phyloP scores from a whole-genome alignment of 2,329 filamentous ascomycete species.

The Clarireedia homoeocarpa region DNA sequence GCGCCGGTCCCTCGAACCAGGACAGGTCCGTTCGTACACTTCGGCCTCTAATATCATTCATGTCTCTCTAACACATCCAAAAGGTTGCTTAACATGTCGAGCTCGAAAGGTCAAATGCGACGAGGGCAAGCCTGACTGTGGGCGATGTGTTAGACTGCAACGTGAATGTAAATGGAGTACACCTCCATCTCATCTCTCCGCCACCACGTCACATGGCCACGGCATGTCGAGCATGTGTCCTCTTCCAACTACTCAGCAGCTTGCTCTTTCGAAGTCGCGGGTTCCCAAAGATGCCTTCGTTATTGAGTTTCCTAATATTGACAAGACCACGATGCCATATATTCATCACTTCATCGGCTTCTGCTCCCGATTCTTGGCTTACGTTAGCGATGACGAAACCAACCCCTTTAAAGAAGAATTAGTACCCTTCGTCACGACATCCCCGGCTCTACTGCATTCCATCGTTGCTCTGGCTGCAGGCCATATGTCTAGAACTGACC shows the following conservation, averaged over 20 bases:
- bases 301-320: slow-evolving; percentile 25
- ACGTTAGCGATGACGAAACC: slow-evolving; percentile 26
- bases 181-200: slow-evolving; percentile 3
- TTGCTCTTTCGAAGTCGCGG: slow-evolving; percentile 4
- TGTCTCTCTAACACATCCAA: slow-evolving; percentile 1
- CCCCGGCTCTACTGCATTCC: slow-evolving; percentile 25
- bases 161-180: slow-evolving; percentile 24
- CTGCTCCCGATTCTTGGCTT: slow-evolving; percentile 25
- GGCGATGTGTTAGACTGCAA: slow-evolving; percentile 26
- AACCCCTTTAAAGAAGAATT: slow-evolving; percentile 27
- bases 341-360: slow-evolving; percentile 29
- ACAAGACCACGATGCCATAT: slow-evolving; percentile 22
- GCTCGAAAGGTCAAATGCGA: slow-evolving; percentile 67
- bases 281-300: slow-evolving; percentile 24
- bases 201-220: slow-evolving; percentile 7
- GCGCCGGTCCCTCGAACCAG: slow-evolving; percentile 25
- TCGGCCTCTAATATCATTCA: not conserved
- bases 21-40: slow-evolving; percentile 18
- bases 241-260: slow-evolving; percentile 6
- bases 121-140: slow-evolving; percentile 58
- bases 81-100: slow-evolving; percentile 57
- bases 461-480: slow-evolving; percentile 27
- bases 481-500: slow-evolving; percentile 23
- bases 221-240: not conserved
- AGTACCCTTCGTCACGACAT: slow-evolving; percentile 21